phyloP scores from a whole-genome alignment of 2,329 filamentous ascomycete genomes.

The Diplocarpon mali region DNA sequence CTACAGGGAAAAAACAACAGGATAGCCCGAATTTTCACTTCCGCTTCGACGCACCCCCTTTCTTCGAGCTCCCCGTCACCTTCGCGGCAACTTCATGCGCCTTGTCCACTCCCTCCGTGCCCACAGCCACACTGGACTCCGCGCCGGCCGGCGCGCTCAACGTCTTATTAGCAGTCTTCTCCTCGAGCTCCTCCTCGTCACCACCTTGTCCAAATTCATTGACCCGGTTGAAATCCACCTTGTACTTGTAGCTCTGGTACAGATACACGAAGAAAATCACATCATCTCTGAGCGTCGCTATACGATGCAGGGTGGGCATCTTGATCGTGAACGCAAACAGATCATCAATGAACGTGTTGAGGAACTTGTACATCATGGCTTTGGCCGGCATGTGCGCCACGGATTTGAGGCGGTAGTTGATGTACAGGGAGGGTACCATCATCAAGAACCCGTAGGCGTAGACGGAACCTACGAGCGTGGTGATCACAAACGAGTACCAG shows the following conservation, averaged over 20 bases:
- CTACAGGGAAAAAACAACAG: no score
- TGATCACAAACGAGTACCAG: constrained; percentile 94
- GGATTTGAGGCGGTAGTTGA: constrained; percentile 95
- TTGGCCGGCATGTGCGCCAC: constrained; percentile 95
- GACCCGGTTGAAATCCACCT: constrained; percentile 79
- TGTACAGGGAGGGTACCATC: constrained; percentile 97
- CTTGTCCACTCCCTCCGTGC: constrained; percentile 27
- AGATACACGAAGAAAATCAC: constrained; percentile 97
- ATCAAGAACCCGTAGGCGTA: constrained; percentile 98
- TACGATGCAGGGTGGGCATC: constrained; percentile 88
- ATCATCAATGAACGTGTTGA: constrained; percentile 98
- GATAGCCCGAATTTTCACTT: constrained; percentile 27
- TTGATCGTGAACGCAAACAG: constrained; percentile 98
- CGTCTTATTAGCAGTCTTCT: constrained; percentile 34
- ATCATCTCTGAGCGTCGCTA: constrained; percentile 88
- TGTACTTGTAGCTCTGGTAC: constrained; percentile 90
- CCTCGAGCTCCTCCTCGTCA: constrained; percentile 64
- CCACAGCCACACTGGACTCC: constrained; percentile 14
- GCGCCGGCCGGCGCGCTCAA: constrained; percentile 13
- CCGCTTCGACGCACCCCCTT: constrained; percentile 38
- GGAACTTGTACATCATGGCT: constrained; percentile 96
- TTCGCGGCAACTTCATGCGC: constrained; percentile 26
- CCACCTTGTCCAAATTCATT: constrained; percentile 98
- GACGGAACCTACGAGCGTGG: constrained; percentile 88
- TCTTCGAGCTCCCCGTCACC: constrained; percentile 38